Evolutionary conservation across 129 eudicot genomes (phyloP).

Genomic region (Arctium lappa): DNA sequence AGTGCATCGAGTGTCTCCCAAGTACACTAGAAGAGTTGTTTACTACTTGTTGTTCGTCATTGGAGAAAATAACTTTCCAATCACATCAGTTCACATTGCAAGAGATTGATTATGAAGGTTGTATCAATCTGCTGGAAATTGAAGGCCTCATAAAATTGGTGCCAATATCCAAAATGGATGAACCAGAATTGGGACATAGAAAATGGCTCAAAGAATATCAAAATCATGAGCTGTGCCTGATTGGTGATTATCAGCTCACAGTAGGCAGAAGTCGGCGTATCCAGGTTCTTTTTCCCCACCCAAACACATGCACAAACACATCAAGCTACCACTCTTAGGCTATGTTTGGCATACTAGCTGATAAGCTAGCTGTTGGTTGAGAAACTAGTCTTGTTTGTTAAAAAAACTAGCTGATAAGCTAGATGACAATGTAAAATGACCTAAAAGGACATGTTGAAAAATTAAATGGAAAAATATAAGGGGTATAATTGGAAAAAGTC

Average conservation of each 20-base stretch:
- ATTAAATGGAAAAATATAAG: not conserved
- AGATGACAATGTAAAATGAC: not conserved
- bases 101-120: not conserved
- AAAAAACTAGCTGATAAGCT: not conserved
- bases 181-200: not conserved
- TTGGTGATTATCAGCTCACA: not conserved
- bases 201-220: not conserved
- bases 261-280: not conserved
- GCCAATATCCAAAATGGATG: not conserved
- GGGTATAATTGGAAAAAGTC: not conserved
- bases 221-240: not conserved
- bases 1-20: constrained; percentile 8
- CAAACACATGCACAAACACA: not conserved
- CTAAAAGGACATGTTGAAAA: not conserved
- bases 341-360: not conserved
- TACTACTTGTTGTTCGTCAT: not conserved
- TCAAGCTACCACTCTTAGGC: not conserved
- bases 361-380: not conserved
- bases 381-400: not conserved
- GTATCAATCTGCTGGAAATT: not conserved
- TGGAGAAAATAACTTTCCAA: not conserved
- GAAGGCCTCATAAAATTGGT: not conserved
- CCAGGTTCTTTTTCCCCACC: not conserved
- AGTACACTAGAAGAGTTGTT: constrained; percentile 20
- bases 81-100: not conserved